phyloP scores from a whole-genome alignment of 352 stramenopile genomes.

The Globisporangium takayamanum region DNA sequence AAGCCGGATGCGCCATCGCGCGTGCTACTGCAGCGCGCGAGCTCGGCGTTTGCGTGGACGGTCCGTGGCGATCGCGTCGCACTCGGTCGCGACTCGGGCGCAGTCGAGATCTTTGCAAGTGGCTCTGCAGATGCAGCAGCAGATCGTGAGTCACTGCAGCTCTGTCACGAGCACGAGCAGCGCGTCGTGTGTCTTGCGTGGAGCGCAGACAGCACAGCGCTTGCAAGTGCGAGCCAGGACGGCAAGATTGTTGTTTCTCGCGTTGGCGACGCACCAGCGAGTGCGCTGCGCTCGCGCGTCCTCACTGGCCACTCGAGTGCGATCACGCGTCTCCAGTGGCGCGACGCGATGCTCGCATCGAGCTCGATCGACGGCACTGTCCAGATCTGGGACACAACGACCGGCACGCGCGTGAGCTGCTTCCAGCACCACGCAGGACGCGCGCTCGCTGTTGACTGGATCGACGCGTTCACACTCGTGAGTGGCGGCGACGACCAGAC shows the following conservation, averaged over 20 bases:
- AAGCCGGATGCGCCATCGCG: constrained; percentile 20
- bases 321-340: constrained; percentile 49
- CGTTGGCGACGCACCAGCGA: background rate
- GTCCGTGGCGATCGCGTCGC: constrained; percentile 22
- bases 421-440: constrained; percentile 49
- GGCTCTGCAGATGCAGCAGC: background rate
- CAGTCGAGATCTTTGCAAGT: constrained; percentile 29
- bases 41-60: constrained; percentile 24
- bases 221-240: constrained; percentile 41
- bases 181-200: constrained; percentile 34
- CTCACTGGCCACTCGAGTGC: constrained; percentile 32
- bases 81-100: constrained; percentile 35
- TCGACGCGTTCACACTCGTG: constrained; percentile 31
- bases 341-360: constrained; percentile 30
- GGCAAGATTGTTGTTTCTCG: constrained; percentile 56
- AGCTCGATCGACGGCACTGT: constrained; percentile 45
- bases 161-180: constrained; percentile 55
- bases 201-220: constrained; percentile 15
- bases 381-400: constrained; percentile 42
- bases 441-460: constrained; percentile 51
- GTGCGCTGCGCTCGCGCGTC: background rate
- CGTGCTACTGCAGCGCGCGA: constrained; percentile 13
- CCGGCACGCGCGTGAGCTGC: constrained; percentile 14
- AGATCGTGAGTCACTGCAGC: constrained; percentile 9
- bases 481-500: constrained; percentile 69